Evolutionary conservation across 1,139 yeast species (phyloP), one percentile per base, ranked within the genome.

Genomic region (Taiozyma sp.): DNA sequence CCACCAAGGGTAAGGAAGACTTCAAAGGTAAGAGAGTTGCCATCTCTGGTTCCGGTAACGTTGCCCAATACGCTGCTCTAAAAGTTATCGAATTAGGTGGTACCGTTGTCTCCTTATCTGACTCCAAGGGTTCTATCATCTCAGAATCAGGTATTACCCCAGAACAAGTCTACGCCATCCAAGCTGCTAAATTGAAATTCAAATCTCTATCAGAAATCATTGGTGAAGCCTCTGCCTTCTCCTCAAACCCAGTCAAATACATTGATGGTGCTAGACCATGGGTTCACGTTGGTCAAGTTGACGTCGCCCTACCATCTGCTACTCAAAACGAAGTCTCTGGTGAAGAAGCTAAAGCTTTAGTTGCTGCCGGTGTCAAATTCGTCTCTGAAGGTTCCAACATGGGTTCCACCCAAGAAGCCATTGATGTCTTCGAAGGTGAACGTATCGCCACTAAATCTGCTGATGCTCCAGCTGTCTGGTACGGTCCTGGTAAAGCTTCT

Each of bases 401-500:
- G 99, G 98, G 99, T 70, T 92, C 96, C 63, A 92, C 97, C 64
- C 87, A 87, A 74, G 98, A 92, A 73, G 99, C 99, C 64, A 90
- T 93, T 65, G 91, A 86, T 61, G 91, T 88, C 56, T 92, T 92
- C 64, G 99, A 93, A 81, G 87, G 87, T 65, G 83, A 82, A 74
- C 87, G 97, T 79, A 65, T 78, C 61, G 71, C 80, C 63, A 68
- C 73, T 51, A 63, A 73, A 47, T 57, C 74, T 28, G 62, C 75
- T 54, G 58, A 68, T 58, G 67, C 71, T 51, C 67, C 70, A 52
- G 79, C 86, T 61, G 89, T 91, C 72, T 93, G 98, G 98, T 92
- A 92, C 76, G 98, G 96, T 66, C 97, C 97, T 71, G 98, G 98
- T 75, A 93, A 93, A 83, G 97, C 97, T 65, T 95, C 98, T 69